phyloP scores from a whole-genome alignment of 1,139 yeast species.

The Zhuliangozyma blackwelliae region DNA sequence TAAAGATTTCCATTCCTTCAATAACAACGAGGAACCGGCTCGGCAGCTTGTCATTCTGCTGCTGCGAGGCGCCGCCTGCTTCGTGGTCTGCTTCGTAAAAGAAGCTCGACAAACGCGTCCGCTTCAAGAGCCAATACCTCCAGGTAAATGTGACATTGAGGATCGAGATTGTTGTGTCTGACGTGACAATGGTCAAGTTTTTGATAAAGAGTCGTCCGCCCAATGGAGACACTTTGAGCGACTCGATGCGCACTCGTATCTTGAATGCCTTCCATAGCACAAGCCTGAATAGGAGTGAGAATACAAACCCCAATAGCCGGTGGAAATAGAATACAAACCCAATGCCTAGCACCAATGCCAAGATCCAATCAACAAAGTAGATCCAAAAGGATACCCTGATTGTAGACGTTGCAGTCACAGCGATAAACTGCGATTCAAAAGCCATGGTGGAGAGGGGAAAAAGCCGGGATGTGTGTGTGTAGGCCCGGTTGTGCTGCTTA shows the following conservation, averaged over 20 bases:
- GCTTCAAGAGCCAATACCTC: slow-evolving; percentile 76
- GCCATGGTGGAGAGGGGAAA: slow-evolving; percentile 14
- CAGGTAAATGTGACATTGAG: slow-evolving; percentile 76
- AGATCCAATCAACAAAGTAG: slow-evolving; percentile 77
- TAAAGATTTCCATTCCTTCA: slow-evolving; percentile 77
- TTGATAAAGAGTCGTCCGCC: slow-evolving; percentile 82
- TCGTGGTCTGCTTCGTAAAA: slow-evolving; percentile 20
- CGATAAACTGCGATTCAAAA: slow-evolving; percentile 22
- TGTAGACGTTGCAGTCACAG: slow-evolving; percentile 13
- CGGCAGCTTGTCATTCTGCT: slow-evolving; percentile 46
- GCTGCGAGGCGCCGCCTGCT: slow-evolving; percentile 14
- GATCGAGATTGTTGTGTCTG: slow-evolving; percentile 66
- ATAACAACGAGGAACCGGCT: slow-evolving; percentile 55
- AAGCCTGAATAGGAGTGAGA: slow-evolving; percentile 50
- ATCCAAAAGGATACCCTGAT: slow-evolving; percentile 59
- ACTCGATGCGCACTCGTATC: slow-evolving; percentile 61
- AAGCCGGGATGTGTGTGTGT: too few species aligned
- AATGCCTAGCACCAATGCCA: slow-evolving; percentile 58
- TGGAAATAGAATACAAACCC: slow-evolving; percentile 74
- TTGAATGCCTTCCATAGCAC: slow-evolving; percentile 60
- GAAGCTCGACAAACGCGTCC: slow-evolving; percentile 46
- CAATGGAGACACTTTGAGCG: slow-evolving; percentile 68
- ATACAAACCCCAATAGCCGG: slow-evolving; percentile 60
- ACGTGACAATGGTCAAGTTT: slow-evolving; percentile 65
- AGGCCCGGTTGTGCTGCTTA: too few species aligned